Conservation (phyloP, 2,329 filamentous ascomycete species). For the Endothia cerciana region DNA sequence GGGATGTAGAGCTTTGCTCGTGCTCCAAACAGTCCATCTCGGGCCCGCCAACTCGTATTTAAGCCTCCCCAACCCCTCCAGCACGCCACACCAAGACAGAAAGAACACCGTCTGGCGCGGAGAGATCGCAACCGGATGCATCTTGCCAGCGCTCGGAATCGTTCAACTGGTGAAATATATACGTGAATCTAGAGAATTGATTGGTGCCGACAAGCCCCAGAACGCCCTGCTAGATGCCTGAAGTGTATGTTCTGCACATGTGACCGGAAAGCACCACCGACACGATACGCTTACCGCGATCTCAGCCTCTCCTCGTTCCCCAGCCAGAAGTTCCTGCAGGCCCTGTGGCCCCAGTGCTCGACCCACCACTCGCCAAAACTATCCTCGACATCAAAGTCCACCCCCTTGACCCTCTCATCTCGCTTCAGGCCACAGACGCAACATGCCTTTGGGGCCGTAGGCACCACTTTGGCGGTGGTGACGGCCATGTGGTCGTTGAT, state of each 20-base stretch:
- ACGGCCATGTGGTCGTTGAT: constrained; percentile 71
- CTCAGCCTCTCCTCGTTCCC: constrained; percentile 71
- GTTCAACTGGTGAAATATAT: neutral
- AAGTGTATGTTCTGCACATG: neutral
- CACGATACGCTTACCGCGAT: constrained; percentile 55
- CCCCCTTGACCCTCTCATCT: constrained; percentile 77
- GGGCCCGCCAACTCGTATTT: neutral
- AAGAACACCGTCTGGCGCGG: no score
- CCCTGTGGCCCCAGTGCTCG: constrained; percentile 81
- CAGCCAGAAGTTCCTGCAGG: constrained; percentile 85
- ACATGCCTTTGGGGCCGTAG: constrained; percentile 76
- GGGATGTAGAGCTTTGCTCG: neutral
- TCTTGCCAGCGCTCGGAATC: neutral
- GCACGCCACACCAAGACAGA: constrained; percentile 14
- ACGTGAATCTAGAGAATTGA: neutral
- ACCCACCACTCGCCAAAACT: constrained; percentile 98
- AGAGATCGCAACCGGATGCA: neutral
- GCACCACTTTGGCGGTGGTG: constrained; percentile 70
- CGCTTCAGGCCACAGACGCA: constrained; percentile 86
- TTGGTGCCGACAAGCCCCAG: neutral
- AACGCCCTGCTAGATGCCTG: constrained; percentile 24
- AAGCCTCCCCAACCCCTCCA: neutral
- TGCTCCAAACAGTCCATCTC: neutral
- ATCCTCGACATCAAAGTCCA: constrained; percentile 80
- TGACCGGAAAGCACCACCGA: neutral